Base-by-base conservation (phyloP, 2,329 filamentous ascomycete genomes). In the Penicillium sp. region DNA sequence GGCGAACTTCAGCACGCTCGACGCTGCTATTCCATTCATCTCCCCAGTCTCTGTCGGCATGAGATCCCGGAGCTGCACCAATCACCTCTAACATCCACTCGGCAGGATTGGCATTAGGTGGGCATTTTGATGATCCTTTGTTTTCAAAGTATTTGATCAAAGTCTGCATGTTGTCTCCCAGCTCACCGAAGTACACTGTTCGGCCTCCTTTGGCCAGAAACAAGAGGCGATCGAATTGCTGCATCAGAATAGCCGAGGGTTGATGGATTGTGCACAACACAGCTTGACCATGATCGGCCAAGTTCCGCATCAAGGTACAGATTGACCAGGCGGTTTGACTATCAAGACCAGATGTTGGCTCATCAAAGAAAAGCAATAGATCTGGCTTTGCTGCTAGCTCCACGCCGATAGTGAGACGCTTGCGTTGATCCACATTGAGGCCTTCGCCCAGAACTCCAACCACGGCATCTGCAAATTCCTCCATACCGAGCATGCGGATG, bases 241-340 rank as follows among this genome's bases (percentile, higher is more conserved):
- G 90, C 79, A 97, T 96, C 50, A 97, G 81, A 83, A 96, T 91
- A 39, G 92, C 92, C 9, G 91, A 95, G 14, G 93, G 93, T 73
- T 97, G 93, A 71, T 97, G 93, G 57, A 97, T 97, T 0, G 93
- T 97, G 77, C 92, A 96, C 13, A 97, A 85, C 73, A 97, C 90
- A 49, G 93, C 92, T 70, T 95, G 91, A 13, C 93, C 92, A 57
- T 86, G 89, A 72, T 93, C 89, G 66, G 91, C 91, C 31, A 97
- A 81, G 75, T 95, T 96, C 74, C 94, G 88, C 40, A 97, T 83
- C 11, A 97, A 83, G 70, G 91, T 88, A 45, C 91, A 82, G 69
- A 97, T 96, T 61, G 91, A 90, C 91, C 91, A 97, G 0, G 92
- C 93, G 1, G 92, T 96, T 74, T 96, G 92, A 68, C 87, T 91